Evolutionary conservation across 2,329 filamentous ascomycete species (phyloP), one percentile per base, ranked within the genome.

Genomic region (Monilinia fructicola): DNA sequence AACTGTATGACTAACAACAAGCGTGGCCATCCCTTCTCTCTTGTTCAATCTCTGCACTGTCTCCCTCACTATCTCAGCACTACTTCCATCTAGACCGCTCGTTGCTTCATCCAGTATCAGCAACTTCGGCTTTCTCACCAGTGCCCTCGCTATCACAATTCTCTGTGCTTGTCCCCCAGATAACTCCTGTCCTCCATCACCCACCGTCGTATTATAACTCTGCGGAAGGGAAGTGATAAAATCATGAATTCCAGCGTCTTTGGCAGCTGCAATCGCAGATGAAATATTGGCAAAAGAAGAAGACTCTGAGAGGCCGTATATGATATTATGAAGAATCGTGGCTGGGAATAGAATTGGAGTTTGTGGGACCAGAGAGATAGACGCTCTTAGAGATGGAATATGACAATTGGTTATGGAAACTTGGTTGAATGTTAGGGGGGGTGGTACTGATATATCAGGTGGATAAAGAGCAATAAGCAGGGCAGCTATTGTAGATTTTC

Each of bases 91-190:
- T 0, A 98, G 81, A 0, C 90, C 89, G 35, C 88, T 91, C 0
- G 93, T 97, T 0, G 93, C 91, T 78, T 97, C 93, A 73, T 98
- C 94, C 2, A 97, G 79, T 2, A 97, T 84, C 21, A 97, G 79
- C 2, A 97, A 80, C 52, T 84, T 82, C 0, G 93, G 93, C 18
- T 83, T 80, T 0, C 92, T 84, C 0, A 90, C 83, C 0, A 97
- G 80, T 0, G 93, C 92, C 1, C 93, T 83, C 0, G 93, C 92
- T 68, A 97, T 93, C 26, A 88, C 88, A 2, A 97, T 77, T 0
- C 92, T 84, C 76, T 97, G 93, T 0, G 89, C 86, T 76, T 97
- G 93, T 0, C 94, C 94, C 0, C 92, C 92, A 0, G 89, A 93
- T 0, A 97, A 78, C 0, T 83, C 79, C 23, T 89, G 83, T 0